Conservation (phyloP, 768 basidiomycete species). For the Wakefieldia striispora region DNA sequence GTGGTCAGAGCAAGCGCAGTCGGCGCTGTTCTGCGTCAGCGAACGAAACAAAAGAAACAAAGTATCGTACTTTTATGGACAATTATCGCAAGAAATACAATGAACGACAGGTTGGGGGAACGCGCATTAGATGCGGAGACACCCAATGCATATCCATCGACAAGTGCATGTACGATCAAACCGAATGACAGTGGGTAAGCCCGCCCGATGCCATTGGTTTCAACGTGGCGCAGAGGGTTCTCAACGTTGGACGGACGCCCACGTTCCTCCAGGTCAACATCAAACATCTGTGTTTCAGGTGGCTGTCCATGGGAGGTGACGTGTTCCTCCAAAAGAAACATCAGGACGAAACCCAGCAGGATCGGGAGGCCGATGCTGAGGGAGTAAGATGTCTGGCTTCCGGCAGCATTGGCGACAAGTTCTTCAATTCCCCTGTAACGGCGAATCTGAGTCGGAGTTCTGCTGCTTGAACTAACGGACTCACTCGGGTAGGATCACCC, state of each 20-base stretch:
- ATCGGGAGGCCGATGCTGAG: constrained; percentile 61
- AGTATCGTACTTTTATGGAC: constrained; percentile 75
- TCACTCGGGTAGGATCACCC: constrained; percentile 92
- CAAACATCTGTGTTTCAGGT: constrained; percentile 40
- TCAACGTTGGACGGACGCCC: constrained; percentile 36
- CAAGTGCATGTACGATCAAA: constrained; percentile 81
- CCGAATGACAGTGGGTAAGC: constrained; percentile 82
- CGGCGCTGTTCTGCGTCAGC: constrained; percentile 57
- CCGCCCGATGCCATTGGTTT: constrained; percentile 30
- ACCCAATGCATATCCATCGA: constrained; percentile 92
- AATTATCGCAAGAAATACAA: constrained; percentile 89
- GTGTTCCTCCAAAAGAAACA: constrained; percentile 67
- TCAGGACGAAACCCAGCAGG: constrained; percentile 54
- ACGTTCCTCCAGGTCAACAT: constrained; percentile 60
- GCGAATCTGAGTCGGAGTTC: background rate
- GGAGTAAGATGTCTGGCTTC: constrained; percentile 41
- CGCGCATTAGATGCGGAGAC: constrained; percentile 55
- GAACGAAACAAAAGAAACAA: background rate
- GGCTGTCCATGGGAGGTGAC: constrained; percentile 49
- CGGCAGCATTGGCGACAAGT: constrained; percentile 37
- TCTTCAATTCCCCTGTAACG: constrained; percentile 70
- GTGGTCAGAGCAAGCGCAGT: constrained; percentile 88
- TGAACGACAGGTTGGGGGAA: constrained; percentile 58
- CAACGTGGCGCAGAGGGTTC: constrained; percentile 8
- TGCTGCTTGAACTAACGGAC: constrained; percentile 29